A percentile compares a stretch with the other conserved stretches of the same genome.
phyloP scores from a whole-genome alignment of 148 eudicot genomes.

The Camellia granthamiana region DNA sequence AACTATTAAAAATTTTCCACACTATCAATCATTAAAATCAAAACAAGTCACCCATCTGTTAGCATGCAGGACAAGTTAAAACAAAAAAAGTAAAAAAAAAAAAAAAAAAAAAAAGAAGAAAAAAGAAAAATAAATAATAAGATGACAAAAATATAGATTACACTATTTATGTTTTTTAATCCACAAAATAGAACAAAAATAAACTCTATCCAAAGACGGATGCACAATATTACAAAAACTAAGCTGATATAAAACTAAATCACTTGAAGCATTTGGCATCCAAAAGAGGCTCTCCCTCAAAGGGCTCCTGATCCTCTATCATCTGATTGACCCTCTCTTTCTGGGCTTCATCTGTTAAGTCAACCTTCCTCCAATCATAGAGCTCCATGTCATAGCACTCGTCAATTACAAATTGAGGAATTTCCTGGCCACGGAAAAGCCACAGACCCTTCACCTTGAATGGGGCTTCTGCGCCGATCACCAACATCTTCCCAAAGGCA shows the following conservation, averaged over 20 bases:
- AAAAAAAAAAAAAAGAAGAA: no score
- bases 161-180: background rate
- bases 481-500: conserved; percentile 47
- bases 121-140: no score
- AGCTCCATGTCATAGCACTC: conserved; percentile 46
- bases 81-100: no score
- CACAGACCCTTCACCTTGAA: conserved; percentile 44
- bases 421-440: conserved; percentile 46
- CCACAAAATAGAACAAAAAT: background rate
- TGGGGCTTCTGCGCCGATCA: conserved; percentile 38
- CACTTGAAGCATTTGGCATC: conserved; percentile 45
- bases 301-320: conserved; percentile 49
- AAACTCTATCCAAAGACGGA: background rate
- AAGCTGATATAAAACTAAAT: background rate
- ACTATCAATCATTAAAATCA: no score
- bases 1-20: no score
- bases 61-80: no score
- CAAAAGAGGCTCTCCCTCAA: conserved; percentile 35
- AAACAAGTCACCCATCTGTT: no score
- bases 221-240: background rate
- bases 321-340: conserved; percentile 44
- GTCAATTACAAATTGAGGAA: conserved; percentile 39
- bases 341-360: conserved; percentile 40
- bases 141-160: background rate
- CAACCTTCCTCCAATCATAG: conserved; percentile 43